Evolutionary conservation across 106 monocot genomes (phyloP), one percentile per base, ranked within the genome.

Genomic region (Dendrobium huoshanense): DNA sequence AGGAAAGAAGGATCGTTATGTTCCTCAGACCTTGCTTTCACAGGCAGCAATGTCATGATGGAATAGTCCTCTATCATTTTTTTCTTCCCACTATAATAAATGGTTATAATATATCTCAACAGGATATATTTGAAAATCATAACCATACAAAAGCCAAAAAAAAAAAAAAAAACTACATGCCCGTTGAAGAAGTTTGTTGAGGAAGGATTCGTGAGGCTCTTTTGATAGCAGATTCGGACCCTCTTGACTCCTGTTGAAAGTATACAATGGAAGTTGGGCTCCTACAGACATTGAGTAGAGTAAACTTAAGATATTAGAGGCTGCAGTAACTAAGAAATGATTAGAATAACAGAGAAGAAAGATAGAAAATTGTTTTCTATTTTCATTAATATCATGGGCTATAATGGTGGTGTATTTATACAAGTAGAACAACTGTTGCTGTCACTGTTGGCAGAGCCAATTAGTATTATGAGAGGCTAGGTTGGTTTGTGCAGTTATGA

Each of bases 21-120:
- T 24, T 65, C 24, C 24, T 65, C 64, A 51, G 51, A 86, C 86
- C 86, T 82, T 86, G 2, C 41, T 82, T 56, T 78, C 79, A 56
- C 75, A 86, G 10, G 65, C 54, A 82, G 47, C 75, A 49, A 86
- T 82, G 55, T 86, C 86, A 82, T 86, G 86, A 74, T 86, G 86
- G 75, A 86, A 86, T 27, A 86, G 79, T 19, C 82, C 79, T 64
- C 79, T 83, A 15, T n/a, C 31, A 18, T 67, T 86, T 49, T 79
- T 58, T 19, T 86, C 67, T 6, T 86, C 86, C 86, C 86, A 86
- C 86, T 86, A 56, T 19, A 77, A 55, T 48, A 54, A 37, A 15
- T 11, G 13, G 20, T 8, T 15, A 22, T 7, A 15, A 20, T 15
- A 9, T 45, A 77, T 48, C 3, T 22, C 0, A 51, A 76, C 54